phyloP scores from a whole-genome alignment of 2,329 filamentous ascomycete species.

The Aureobasidium sp. region DNA sequence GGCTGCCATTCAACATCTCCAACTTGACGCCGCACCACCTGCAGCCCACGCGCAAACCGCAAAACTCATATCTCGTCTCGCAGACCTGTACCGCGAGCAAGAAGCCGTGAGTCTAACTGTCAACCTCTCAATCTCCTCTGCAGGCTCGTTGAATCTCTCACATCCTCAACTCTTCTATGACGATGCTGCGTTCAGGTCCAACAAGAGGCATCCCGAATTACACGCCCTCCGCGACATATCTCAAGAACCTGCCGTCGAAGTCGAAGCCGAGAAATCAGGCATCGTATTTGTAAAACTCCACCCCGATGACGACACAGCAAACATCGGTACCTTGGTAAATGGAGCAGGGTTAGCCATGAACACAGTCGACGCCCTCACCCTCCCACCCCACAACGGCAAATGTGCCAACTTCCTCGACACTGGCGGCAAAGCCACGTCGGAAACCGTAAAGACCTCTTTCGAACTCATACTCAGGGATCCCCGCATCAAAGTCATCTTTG shows the following conservation, averaged over 20 bases:
- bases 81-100: constrained; percentile 52
- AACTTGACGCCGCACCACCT: constrained; percentile 40
- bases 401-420: constrained; percentile 84
- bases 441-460: constrained; percentile 71
- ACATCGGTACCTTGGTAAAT: constrained; percentile 78
- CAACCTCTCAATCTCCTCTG: constrained; percentile 33
- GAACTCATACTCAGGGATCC: constrained; percentile 62
- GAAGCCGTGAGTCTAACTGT: constrained; percentile 56
- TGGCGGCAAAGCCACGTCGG: constrained; percentile 75
- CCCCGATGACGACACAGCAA: constrained; percentile 39
- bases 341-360: constrained; percentile 88
- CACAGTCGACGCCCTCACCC: constrained; percentile 68
- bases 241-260: constrained; percentile 46
- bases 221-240: constrained; percentile 47
- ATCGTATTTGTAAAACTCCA: constrained; percentile 67
- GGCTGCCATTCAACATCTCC: constrained; percentile 42
- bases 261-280: constrained; percentile 57
- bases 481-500: constrained; percentile 62
- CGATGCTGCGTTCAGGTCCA: constrained; percentile 57
- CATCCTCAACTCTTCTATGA: constrained; percentile 57
- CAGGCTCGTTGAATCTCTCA: constrained; percentile 41
- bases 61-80: constrained; percentile 45
- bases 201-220: constrained; percentile 51
- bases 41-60: constrained; percentile 37
- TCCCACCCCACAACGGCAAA: constrained; percentile 48